phyloP scores from a whole-genome alignment of 176 grass and related monocot genomes.

The Aegilops tauschii region DNA sequence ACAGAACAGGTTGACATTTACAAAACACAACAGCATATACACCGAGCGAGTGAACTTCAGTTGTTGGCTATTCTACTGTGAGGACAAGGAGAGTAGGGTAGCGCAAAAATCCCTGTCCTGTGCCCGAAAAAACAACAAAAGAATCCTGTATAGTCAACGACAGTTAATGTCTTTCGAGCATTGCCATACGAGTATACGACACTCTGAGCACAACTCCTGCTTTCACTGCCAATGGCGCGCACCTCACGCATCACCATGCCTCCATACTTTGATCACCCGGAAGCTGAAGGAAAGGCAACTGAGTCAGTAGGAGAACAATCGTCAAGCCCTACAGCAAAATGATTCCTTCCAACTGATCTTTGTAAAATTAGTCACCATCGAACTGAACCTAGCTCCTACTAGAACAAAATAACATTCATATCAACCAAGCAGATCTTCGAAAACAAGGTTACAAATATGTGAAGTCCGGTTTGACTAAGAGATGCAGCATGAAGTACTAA shows the following conservation, averaged over 20 bases:
- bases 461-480: background rate
- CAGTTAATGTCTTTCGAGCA: background rate
- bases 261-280: background rate
- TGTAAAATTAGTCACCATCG: background rate
- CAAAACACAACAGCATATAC: constrained; percentile 27
- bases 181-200: background rate
- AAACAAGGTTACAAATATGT: too few relatives aligned
- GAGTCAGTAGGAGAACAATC: background rate
- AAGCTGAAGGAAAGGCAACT: constrained; percentile 26
- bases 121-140: background rate
- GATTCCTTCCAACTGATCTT: background rate
- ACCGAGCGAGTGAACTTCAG: constrained; percentile 4
- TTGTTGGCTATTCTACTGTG: background rate
- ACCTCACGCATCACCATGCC: background rate
- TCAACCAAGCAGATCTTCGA: background rate
- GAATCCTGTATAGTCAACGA: background rate
- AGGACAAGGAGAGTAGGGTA: constrained; percentile 2
- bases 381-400: background rate
- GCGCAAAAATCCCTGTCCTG: background rate
- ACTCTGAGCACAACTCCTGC: background rate
- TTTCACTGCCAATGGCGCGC: background rate
- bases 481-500: background rate
- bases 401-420: too few relatives aligned
- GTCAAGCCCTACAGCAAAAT: background rate
- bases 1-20: constrained; percentile 16